Base-by-base conservation (phyloP, 2,329 filamentous ascomycete species). In the Scolecobasidium constrictum region DNA sequence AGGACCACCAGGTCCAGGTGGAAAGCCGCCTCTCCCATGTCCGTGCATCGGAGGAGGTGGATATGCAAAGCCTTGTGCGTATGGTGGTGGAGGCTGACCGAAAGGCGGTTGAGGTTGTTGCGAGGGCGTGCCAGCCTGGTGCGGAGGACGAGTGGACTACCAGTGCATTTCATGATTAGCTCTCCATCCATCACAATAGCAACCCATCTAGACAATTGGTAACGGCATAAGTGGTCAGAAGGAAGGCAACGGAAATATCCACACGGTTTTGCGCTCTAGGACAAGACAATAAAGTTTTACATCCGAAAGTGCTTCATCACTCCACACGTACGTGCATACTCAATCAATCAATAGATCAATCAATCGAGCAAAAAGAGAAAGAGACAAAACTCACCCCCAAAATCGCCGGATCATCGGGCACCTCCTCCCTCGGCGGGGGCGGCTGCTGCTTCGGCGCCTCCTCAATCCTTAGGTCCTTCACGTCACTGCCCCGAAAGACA, bases 241-340 rank as follows among this genome's bases (percentile, higher is more conserved):
- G 88, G 88, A 95, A 95, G 88, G 87, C 88, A 95, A 94, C 88
- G 87, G 88, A 94, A 81, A 81, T 78, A 68, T 94, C 88, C 81
- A 94, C 88, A 94, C 71, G 75, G 75, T 71, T 82, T 86, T 94
- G 87, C 87, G 86, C 86, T 83, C 82, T 82, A 83, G 83, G 83
- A 82, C 81, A 78, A 74, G n/a, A 53, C 56, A 77, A 76, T 71
- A 73, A 77, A 72, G 74, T 67, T 93, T 94, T 86, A 92, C 86
- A 94, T 94, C 88, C 88, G 87, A 75, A 82, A 85, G n/a, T 94
- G 68, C 68, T 92, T 93, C 85, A 86, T 94, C 88, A 94, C 78
- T 56, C 63, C 67, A 69, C 60, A 7, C n/a, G n/a, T n/a, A n/a
- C n/a, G n/a, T n/a, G n/a, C n/a, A n/a, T n/a, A n/a, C n/a, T n/a